A percentile compares a stretch with the other conserved stretches of the same genome.
Evolutionary conservation across 495 filamentous ascomycete species (phyloP).

Genomic region (Penicillium canariense): DNA sequence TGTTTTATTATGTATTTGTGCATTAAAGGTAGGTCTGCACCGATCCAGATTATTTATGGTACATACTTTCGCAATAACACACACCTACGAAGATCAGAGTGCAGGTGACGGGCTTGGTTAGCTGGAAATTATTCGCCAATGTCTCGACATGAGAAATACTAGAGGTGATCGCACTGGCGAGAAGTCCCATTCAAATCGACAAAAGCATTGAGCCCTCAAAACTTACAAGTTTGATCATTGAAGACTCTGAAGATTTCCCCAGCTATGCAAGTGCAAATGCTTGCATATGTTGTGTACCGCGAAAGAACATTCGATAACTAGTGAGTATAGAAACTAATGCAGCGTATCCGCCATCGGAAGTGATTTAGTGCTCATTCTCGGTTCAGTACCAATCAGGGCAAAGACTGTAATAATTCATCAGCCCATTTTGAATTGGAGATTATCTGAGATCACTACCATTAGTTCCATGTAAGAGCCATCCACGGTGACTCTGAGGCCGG

Average conservation of each 20-base stretch:
- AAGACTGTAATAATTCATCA: too few species aligned
- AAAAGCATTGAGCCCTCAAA: conserved; percentile 31
- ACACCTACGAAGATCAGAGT: conserved; percentile 52
- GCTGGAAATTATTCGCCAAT: conserved; percentile 45
- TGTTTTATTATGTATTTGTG: not conserved
- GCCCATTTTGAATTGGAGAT: too few species aligned
- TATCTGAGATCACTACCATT: too few species aligned
- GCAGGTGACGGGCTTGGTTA: conserved; percentile 50
- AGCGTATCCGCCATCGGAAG: not conserved
- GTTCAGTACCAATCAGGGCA: not conserved
- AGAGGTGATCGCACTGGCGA: conserved; percentile 41
- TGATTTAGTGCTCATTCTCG: not conserved
- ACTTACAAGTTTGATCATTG: conserved; percentile 36
- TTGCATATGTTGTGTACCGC: conserved; percentile 52
- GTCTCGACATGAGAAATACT: conserved; percentile 38
- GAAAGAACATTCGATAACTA: too few species aligned
- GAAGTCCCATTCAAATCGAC: conserved; percentile 32
- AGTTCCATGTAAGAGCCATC: not conserved
- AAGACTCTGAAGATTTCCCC: conserved; percentile 44
- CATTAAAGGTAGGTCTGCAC: not conserved
- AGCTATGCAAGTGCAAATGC: conserved; percentile 44
- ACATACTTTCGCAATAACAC: not conserved
- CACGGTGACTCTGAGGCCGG: too few species aligned
- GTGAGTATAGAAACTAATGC: not conserved
- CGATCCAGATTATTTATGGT: not conserved